These are phyloP conservation scores for Mucor sp. DNA, from an alignment of 371 early-diverging fungal species.

Conservation along the genomic window DNA sequence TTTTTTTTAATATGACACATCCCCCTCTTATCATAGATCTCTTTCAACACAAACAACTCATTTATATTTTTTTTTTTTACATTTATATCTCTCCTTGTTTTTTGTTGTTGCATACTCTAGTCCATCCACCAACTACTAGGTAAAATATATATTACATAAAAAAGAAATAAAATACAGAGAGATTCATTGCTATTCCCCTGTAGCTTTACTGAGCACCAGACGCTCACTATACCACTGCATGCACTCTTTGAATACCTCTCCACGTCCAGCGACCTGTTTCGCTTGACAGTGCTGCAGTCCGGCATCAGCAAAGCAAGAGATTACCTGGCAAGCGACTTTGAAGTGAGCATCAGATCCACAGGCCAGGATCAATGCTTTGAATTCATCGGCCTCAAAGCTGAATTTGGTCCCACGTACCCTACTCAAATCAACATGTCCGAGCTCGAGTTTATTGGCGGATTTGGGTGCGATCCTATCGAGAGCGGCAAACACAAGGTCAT, in stretches of 20 bases:
- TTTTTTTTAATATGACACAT: too few species aligned
- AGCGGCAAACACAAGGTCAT: slow-evolving; percentile 25
- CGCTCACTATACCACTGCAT: background rate
- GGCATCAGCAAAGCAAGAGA: slow-evolving; percentile 4
- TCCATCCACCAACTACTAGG: slow-evolving; percentile 3
- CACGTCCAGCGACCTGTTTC: background rate
- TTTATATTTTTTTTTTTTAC: background rate
- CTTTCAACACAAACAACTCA: too few species aligned
- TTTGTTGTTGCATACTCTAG: background rate
- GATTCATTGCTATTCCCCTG: background rate
- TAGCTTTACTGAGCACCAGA: slow-evolving; percentile 9
- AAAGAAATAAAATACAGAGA: background rate
- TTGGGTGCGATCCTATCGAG: slow-evolving; percentile 41
- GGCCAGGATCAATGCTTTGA: slow-evolving; percentile 6
- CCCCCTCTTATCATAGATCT: too few species aligned
- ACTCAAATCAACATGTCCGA: background rate
- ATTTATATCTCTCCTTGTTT: background rate
- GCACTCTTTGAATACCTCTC: background rate
- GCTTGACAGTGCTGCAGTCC: background rate
- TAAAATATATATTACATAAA: background rate
- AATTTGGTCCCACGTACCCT: slow-evolving; percentile 4
- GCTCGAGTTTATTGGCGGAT: background rate
- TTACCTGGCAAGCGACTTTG: background rate
- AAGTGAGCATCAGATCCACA: slow-evolving; percentile 8
- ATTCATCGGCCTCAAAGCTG: slow-evolving; percentile 8